Base-by-base conservation (phyloP, 1,139 yeast genomes). In the Petasospora fabianii region DNA sequence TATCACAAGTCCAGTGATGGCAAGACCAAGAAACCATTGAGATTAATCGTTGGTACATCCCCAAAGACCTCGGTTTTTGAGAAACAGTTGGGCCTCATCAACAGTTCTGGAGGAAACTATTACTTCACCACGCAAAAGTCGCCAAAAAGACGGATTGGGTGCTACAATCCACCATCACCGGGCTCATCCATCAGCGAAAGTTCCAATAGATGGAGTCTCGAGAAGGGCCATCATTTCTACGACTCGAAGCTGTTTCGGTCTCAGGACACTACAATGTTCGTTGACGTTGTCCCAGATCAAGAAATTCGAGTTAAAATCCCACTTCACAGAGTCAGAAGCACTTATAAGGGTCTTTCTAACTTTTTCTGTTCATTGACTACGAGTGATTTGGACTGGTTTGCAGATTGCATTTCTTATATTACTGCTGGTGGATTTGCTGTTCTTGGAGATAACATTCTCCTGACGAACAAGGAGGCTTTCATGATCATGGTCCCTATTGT, bases 21-120 rank as follows among this genome's bases (percentile, higher is more conserved):
- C 16, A n/a, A 35, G 18, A 24, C 11, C 22, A 33, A 36, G 36
- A 35, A 35, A 22, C 41, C 47, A 10, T 39, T 47, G 35, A 30
- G 27, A 19, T 41, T 44, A 41, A 38, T 44, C n/a, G 38, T 38
- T 12, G 34, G 43, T 16, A 18, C 14, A 9, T 42, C 45, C 7
- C 49, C 50, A 18, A 36, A 32, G 28, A 36, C 47, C 2, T 40
- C 43, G 6, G 38, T 39, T n/a, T 42, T 44, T 26, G 50, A 47
- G 30, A 47, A 30, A 19, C 48, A 45, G 26, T 33, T 45, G 29
- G 42, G 44, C 8, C 32, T 34, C 17, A 31, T 36, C 21, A 33
- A 27, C 24, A 26, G 31, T 17, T 10, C 16, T 27, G 21, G 24
- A 9, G 18, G 10, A 12, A 7, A 24, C 3, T 21, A 17, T 20